These are phyloP conservation scores for Russula olivacea DNA, from an alignment of 768 basidiomycete species.

Conservation along the genomic window DNA sequence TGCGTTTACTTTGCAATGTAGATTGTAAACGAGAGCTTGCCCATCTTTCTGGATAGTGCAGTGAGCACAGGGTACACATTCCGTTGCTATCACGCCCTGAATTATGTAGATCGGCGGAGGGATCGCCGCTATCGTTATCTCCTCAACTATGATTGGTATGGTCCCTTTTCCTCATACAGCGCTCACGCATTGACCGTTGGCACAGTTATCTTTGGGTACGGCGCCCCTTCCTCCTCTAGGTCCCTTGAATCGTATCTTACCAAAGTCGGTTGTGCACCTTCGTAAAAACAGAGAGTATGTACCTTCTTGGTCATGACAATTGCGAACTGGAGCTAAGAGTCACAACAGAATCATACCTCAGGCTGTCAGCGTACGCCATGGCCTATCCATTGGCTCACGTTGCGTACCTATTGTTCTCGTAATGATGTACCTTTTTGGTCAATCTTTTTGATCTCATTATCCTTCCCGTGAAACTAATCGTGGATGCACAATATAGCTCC, in stretches of 20 bases:
- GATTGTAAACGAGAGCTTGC: slow-evolving; percentile 80
- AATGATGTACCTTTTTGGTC: slow-evolving; percentile 48
- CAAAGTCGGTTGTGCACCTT: background rate
- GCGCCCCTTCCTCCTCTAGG: slow-evolving; percentile 17
- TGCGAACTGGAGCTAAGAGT: background rate
- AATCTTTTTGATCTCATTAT: slow-evolving; percentile 16
- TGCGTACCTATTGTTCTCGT: slow-evolving; percentile 47
- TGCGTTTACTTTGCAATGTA: slow-evolving; percentile 27
- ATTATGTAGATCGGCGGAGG: slow-evolving; percentile 53
- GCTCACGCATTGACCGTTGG: slow-evolving; percentile 2
- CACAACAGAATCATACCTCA: slow-evolving; percentile 54
- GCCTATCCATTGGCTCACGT: slow-evolving; percentile 48
- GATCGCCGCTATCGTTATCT: slow-evolving; percentile 69
- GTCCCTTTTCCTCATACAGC: background rate
- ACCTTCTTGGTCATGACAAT: background rate
- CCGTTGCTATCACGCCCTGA: background rate
- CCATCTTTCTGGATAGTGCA: slow-evolving; percentile 75
- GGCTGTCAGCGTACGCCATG: slow-evolving; percentile 65
- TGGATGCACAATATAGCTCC: slow-evolving; percentile 34
- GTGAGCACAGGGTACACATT: slow-evolving; percentile 28
- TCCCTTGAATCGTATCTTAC: background rate
- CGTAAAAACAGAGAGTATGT: slow-evolving; percentile 12
- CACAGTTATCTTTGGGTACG: slow-evolving; percentile 77
- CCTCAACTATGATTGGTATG: slow-evolving; percentile 66
- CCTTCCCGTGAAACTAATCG: background rate